Evolutionary conservation across 345 rosid genomes (phyloP), one percentile per base, ranked within the genome.

Genomic region (Trapa incisa): DNA sequence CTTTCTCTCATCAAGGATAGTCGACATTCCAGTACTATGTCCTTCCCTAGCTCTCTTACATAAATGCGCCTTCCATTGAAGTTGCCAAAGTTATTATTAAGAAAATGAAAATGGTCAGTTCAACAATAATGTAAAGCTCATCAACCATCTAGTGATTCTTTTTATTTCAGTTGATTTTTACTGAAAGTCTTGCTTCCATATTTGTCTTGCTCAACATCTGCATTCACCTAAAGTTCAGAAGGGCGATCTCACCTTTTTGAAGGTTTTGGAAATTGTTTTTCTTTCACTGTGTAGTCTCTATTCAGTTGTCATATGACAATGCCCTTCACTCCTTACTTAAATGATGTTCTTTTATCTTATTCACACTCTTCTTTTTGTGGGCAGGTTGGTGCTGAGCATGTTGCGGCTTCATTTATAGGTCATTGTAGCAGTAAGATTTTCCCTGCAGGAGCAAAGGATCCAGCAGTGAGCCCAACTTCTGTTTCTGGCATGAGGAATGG

Each of bases 331-430:
- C 48, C 37, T 10, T 13, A 32, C 16, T 11, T 58, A 35, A 50
- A 32, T 2, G 63, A 32, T 58, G 63, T 8, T 7, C 11, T 57
- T 57, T 33, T 4, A 33, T 7, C 48, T 45, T 11, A 45, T 6
- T 58, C 7, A 15, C 5, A 9, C 32, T 32, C 15, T 53, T 41
- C 43, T 38, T 43, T 2, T 43, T 64, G 56, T 39, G 17, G 70
- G 82, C 79, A 85, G 84, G 66, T 74, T 57, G 84, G 76, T 52
- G 77, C 72, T 12, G 74, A 75, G 64, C 79, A 78, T 60, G 62
- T 37, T 32, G 84, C 77, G 42, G 52, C 74, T 47, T 71, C 83
- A 15, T 80, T 74, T 72, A 67, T 73, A 36, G 72, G 75, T 58
- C 70, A 65, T 74, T 67, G 71, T 8, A 76, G 69, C 22, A 78